These are phyloP conservation scores for Phytophthora pseudosyringae DNA, from an alignment of 352 stramenopile genomes.

Conservation along the genomic window DNA sequence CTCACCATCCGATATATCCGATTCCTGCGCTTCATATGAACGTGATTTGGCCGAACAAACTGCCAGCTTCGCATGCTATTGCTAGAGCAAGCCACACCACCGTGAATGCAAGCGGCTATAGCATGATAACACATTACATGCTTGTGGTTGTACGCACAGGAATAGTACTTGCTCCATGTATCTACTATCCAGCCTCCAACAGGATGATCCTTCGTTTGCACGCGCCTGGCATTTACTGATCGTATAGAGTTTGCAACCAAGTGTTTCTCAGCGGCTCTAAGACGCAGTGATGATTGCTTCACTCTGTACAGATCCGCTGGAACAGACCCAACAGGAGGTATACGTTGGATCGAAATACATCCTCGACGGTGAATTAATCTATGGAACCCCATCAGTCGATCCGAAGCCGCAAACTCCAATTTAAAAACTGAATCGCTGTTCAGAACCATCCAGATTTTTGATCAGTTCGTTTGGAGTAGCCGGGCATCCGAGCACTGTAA, in stretches of 20 bases:
- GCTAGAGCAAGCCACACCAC: neutral
- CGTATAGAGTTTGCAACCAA: neutral
- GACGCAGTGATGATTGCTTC: neutral
- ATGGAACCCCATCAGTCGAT: constrained; percentile 8
- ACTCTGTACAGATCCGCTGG: constrained; percentile 9
- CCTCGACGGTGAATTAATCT: neutral
- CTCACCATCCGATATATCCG: too few relatives aligned
- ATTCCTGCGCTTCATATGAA: too few relatives aligned
- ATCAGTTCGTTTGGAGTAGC: constrained; percentile 4
- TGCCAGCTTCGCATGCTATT: neutral
- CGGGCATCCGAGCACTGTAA: neutral
- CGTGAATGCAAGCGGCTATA: neutral
- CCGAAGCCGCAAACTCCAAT: neutral
- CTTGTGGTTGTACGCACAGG: neutral
- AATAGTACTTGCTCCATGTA: constrained; percentile 1
- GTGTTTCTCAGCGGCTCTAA: constrained; percentile 11
- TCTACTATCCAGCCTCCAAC: constrained; percentile 4
- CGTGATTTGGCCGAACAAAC: neutral
- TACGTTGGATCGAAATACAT: constrained; percentile 3
- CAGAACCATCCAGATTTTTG: constrained; percentile 1
- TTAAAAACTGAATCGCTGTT: neutral
- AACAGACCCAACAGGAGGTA: neutral
- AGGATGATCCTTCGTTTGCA: neutral
- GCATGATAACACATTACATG: neutral
- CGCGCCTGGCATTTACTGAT: neutral